phyloP scores from a whole-genome alignment of 225 moss, liverwort and hornwort species.

The Polytrichum formosum region DNA sequence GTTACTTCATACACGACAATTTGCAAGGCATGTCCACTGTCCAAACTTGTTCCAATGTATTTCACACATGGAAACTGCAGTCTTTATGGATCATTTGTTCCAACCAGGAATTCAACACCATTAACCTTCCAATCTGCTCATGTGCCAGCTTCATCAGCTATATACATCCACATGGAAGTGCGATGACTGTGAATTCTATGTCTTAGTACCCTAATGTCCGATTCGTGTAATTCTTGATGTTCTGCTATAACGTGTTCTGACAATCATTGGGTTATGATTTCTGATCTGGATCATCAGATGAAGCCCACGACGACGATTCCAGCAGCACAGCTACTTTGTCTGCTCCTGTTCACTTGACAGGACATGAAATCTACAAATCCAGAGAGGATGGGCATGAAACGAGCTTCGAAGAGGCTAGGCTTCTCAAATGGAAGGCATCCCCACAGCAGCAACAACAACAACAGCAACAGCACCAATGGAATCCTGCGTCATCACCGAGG shows the following conservation, averaged over 20 bases:
- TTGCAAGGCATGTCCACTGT: too few relatives aligned
- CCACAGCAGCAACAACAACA: too few relatives aligned
- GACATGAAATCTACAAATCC: slow-evolving; percentile 24
- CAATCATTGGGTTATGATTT: too few relatives aligned
- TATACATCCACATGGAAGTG: slow-evolving; percentile 40
- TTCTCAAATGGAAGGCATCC: slow-evolving; percentile 31
- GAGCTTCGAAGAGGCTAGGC: slow-evolving; percentile 56
- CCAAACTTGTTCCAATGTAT: neutral
- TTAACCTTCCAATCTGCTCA: slow-evolving; percentile 15
- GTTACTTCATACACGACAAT: too few relatives aligned
- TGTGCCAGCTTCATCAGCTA: slow-evolving; percentile 18
- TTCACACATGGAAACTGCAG: slow-evolving; percentile 39
- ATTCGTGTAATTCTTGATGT: too few relatives aligned
- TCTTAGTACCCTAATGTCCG: too few relatives aligned
- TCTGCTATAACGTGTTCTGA: too few relatives aligned
- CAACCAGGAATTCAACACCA: slow-evolving; percentile 21
- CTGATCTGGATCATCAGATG: slow-evolving; percentile 11
- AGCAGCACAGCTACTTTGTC: slow-evolving; percentile 1
- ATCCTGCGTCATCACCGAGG: slow-evolving; percentile 19
- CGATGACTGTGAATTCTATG: too few relatives aligned
- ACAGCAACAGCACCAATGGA: slow-evolving; percentile 13
- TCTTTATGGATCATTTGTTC: slow-evolving; percentile 68
- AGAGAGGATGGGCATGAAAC: slow-evolving; percentile 22
- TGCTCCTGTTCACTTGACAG: slow-evolving; percentile 23
- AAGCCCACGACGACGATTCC: slow-evolving; percentile 22